Percentiles rank a stretch among this genome's conserved stretches.
Evolutionary conservation across 2,329 filamentous ascomycete species (phyloP).

Genomic region (Eurotiales sp.): DNA sequence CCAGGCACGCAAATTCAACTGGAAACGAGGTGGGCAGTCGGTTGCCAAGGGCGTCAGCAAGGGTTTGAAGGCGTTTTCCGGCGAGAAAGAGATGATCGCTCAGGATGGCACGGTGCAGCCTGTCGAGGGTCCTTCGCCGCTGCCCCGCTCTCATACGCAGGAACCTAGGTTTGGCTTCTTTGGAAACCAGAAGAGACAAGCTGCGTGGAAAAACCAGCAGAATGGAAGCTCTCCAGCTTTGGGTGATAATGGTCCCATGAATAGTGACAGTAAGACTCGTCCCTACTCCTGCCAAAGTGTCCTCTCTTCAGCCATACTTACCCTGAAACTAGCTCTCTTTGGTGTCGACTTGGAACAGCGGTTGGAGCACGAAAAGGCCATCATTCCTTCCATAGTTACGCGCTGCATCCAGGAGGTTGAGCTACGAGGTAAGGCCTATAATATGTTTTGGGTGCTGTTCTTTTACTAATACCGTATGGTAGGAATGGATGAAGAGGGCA

Average conservation of each 20-base stretch:
- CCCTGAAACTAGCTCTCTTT: conserved; percentile 57
- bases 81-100: conserved; percentile 46
- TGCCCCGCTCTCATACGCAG: conserved; percentile 38
- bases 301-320: background rate
- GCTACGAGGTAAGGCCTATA: conserved; percentile 62
- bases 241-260: conserved; percentile 27
- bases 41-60: conserved; percentile 93
- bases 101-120: conserved; percentile 12
- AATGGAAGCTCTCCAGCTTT: conserved; percentile 43
- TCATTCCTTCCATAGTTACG: conserved; percentile 85
- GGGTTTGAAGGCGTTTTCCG: conserved; percentile 85
- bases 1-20: conserved; percentile 94
- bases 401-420: conserved; percentile 97
- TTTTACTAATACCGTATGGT: conserved; percentile 12
- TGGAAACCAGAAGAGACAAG: conserved; percentile 45
- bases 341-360: conserved; percentile 84
- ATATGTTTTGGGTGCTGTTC: background rate
- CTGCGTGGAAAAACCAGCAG: conserved; percentile 37
- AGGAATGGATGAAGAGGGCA: conserved; percentile 91
- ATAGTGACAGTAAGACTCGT: conserved; percentile 33
- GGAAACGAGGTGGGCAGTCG: conserved; percentile 94
- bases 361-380: conserved; percentile 80
- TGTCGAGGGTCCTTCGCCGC: conserved; percentile 26
- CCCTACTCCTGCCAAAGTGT: no score
- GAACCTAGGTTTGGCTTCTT: conserved; percentile 67